A percentile compares a stretch with the other conserved stretches of the same genome.
These are phyloP conservation scores for Larix kaempferi DNA, from an alignment of 75 land plant genomes.

Conservation along the genomic window DNA sequence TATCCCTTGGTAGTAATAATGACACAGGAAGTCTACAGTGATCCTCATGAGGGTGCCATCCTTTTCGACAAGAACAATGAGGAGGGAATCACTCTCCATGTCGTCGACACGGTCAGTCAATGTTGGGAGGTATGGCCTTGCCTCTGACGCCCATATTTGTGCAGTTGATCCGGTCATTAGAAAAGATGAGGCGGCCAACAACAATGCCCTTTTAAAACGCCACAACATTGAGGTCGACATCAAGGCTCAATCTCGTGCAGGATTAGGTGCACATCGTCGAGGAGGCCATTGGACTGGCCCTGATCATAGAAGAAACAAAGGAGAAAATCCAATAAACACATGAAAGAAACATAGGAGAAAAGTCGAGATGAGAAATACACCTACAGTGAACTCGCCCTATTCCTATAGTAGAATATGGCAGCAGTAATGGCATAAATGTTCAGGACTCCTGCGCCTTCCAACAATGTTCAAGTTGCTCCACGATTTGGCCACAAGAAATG, in stretches of 20 bases:
- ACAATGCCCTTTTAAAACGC: constrained; percentile 83
- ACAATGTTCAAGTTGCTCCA: no score
- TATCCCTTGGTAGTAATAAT: constrained; percentile 88
- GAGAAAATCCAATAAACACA: no score
- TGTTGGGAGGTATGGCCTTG: constrained; percentile 97
- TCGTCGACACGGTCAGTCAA: constrained; percentile 82
- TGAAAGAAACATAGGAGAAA: no score
- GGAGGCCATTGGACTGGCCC: constrained; percentile 75
- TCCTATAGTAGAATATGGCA: no score
- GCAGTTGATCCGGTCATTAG: constrained; percentile 95
- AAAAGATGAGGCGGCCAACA: constrained; percentile 69
- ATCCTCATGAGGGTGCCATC: constrained; percentile 94
- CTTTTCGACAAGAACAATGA: constrained; percentile 94
- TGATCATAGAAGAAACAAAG: constrained; percentile 92
- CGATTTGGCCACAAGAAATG: no score
- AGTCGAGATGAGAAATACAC: no score
- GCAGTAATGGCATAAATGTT: no score
- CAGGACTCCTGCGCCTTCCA: no score
- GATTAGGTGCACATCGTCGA: constrained; percentile 95
- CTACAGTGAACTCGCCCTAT: no score
- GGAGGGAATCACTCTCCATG: constrained; percentile 85
- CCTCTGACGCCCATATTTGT: constrained; percentile 99
- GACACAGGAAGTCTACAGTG: constrained; percentile 94
- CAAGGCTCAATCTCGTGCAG: constrained; percentile 78
- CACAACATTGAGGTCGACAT: constrained; percentile 64